Evolutionary conservation across 768 basidiomycete genomes (phyloP).

Genomic region (Phlebiopsis flavidoalba): DNA sequence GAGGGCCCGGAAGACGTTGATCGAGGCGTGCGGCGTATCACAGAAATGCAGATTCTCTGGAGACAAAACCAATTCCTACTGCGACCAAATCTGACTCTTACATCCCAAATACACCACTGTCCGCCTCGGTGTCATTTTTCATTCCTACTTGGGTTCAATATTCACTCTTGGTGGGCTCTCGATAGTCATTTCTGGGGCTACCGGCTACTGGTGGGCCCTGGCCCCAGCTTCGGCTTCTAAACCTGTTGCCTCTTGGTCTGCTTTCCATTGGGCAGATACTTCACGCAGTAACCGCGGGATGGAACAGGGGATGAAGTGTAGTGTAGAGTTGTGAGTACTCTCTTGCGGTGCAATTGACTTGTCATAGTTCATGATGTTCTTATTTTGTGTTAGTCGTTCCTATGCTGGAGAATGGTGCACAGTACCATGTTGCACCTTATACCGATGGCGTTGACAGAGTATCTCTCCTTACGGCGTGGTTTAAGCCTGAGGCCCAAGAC

Average conservation of each 20-base stretch:
- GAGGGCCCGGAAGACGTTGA: conserved; percentile 10
- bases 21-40: conserved; percentile 32
- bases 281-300: conserved; percentile 91
- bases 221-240: conserved; percentile 81
- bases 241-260: conserved; percentile 72
- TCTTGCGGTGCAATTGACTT: not conserved
- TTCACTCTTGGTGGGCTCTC: conserved; percentile 58
- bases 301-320: conserved; percentile 92
- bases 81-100: conserved; percentile 38
- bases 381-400: conserved; percentile 70
- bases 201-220: conserved; percentile 58
- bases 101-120: conserved; percentile 89
- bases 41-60: conserved; percentile 34
- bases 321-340: conserved; percentile 78
- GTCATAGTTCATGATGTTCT: not conserved
- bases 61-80: conserved; percentile 45
- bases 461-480: conserved; percentile 62
- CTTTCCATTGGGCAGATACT: conserved; percentile 95
- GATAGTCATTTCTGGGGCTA: conserved; percentile 47
- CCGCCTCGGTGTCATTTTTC: conserved; percentile 64
- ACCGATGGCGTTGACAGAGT: conserved; percentile 73
- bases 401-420: conserved; percentile 84
- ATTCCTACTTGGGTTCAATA: conserved; percentile 73
- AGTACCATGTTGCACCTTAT: conserved; percentile 88
- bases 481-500: conserved; percentile 62